These are phyloP conservation scores for Leucocoprinus birnbaumii DNA, from an alignment of 768 basidiomycete species.

Conservation along the genomic window DNA sequence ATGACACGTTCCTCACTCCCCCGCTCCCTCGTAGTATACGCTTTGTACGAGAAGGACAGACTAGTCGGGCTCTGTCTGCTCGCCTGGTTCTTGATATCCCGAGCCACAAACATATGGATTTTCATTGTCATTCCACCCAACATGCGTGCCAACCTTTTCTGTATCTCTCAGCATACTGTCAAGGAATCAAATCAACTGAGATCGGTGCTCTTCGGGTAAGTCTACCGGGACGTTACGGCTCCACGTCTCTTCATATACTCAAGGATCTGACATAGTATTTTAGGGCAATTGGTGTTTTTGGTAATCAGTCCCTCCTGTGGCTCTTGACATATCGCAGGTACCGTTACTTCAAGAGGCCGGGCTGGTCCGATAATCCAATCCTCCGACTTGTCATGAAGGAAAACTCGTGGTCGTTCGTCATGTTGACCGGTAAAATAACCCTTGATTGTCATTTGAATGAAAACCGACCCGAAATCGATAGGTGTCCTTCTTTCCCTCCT, in stretches of 20 bases:
- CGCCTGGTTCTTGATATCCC: background rate
- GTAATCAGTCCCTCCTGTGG: background rate
- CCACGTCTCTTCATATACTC: too few relatives aligned
- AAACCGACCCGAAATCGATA: background rate
- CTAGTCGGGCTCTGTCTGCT: background rate
- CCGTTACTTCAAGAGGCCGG: background rate
- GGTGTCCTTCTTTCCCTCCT: background rate
- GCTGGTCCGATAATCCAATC: background rate
- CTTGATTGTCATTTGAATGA: background rate
- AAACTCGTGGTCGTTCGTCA: background rate
- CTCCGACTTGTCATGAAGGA: background rate
- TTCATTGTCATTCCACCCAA: background rate
- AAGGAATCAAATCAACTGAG: background rate
- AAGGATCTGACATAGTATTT: too few relatives aligned
- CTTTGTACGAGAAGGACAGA: background rate
- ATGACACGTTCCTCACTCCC: background rate
- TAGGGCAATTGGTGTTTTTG: background rate
- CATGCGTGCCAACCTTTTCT: background rate
- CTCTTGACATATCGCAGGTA: background rate
- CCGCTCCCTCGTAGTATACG: background rate
- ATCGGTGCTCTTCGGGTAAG: background rate
- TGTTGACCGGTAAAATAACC: background rate
- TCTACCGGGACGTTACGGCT: too few relatives aligned
- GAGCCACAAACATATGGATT: background rate
- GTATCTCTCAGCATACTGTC: background rate